These are phyloP conservation scores for Bryum argenteum DNA, from an alignment of 225 moss, liverwort and hornwort genomes.

Conservation along the genomic window DNA sequence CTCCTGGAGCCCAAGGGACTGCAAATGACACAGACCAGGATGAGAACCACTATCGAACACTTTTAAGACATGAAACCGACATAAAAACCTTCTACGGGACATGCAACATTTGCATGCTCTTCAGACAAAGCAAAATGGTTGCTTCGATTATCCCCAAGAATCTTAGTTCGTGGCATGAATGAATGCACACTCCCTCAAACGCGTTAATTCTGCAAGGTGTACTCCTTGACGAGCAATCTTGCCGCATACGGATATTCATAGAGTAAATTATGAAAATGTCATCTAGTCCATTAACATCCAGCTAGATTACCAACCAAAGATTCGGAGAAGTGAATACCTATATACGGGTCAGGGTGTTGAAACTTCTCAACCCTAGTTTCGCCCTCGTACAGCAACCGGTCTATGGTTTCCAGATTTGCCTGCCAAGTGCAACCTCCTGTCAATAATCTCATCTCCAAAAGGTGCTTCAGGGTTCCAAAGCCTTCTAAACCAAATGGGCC, in stretches of 20 bases:
- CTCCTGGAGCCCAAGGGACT: constrained; percentile 84
- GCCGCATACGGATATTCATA: too few relatives aligned
- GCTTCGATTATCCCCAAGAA: too few relatives aligned
- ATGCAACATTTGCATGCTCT: background rate
- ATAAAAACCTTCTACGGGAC: background rate
- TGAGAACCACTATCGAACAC: constrained; percentile 1
- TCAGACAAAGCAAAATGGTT: background rate
- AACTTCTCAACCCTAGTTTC: constrained; percentile 65
- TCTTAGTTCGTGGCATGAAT: too few relatives aligned
- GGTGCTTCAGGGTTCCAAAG: background rate
- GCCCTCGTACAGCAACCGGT: constrained; percentile 67
- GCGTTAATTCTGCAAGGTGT: too few relatives aligned
- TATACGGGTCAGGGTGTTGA: constrained; percentile 81
- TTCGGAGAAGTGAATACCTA: constrained; percentile 41
- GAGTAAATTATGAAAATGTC: too few relatives aligned
- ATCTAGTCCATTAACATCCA: background rate
- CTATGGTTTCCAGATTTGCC: constrained; percentile 67
- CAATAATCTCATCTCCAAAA: constrained; percentile 15
- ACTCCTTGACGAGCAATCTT: too few relatives aligned
- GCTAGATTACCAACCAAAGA: background rate
- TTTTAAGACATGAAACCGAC: background rate
- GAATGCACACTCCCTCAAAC: too few relatives aligned
- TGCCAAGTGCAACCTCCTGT: constrained; percentile 26
- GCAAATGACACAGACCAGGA: constrained; percentile 27
- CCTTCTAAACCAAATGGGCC: background rate